These are phyloP conservation scores for Kazachstania sp. DNA, from an alignment of 1,139 yeast species.

Conservation along the genomic window DNA sequence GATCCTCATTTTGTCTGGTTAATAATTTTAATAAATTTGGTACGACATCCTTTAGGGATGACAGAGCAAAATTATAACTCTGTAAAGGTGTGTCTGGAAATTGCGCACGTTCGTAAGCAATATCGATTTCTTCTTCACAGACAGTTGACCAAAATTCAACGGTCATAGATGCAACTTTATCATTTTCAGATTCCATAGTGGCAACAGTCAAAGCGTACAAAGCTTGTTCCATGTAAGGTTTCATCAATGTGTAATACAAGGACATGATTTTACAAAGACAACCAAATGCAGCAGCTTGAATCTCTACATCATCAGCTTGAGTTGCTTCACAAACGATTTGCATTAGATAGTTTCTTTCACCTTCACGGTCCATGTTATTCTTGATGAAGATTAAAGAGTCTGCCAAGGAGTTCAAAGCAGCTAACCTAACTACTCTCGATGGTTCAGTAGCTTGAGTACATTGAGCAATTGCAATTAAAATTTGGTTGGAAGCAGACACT, in stretches of 20 bases:
- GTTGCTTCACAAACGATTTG: constrained; percentile 98
- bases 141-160: constrained; percentile 98
- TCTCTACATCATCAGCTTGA: constrained; percentile 70
- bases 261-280: constrained; percentile 91
- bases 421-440: constrained; percentile 63
- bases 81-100: constrained; percentile 38
- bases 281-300: constrained; percentile 93
- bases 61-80: constrained; percentile 67
- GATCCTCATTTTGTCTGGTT: constrained; percentile 84
- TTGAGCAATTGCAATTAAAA: constrained; percentile 89
- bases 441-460: constrained; percentile 86
- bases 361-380: constrained; percentile 81
- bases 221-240: constrained; percentile 95
- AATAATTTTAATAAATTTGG: constrained; percentile 76
- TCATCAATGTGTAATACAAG: constrained; percentile 80
- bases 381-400: constrained; percentile 86
- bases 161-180: constrained; percentile 94
- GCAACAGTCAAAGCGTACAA: constrained; percentile 79
- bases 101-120: constrained; percentile 60
- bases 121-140: constrained; percentile 90
- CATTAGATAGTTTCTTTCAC: constrained; percentile 94
- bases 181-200: constrained; percentile 74
- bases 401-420: constrained; percentile 87
- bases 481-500: constrained; percentile 80
- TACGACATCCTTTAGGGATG: constrained; percentile 74